Conservation (phyloP, 1,284 basidiomycete species). For the Sporisorium iseilematis-ciliati region DNA sequence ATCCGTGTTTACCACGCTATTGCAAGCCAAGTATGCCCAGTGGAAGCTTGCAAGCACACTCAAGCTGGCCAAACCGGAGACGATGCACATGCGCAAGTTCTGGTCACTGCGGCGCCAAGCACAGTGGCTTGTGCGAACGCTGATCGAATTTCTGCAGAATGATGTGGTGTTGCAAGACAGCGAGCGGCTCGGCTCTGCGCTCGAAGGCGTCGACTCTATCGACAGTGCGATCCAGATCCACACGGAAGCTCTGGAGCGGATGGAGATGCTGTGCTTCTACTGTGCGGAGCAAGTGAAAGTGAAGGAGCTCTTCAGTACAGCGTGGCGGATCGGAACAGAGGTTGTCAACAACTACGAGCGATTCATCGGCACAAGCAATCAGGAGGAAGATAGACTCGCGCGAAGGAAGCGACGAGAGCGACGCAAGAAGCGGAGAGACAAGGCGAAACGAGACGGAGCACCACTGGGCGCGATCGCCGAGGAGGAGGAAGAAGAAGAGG, state of each 20-base stretch:
- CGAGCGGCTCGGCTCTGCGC: slow-evolving; percentile 13
- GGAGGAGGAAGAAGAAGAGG: slow-evolving; percentile 44
- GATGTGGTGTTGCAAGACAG: slow-evolving; percentile 25
- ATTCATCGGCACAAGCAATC: slow-evolving; percentile 32
- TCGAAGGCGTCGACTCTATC: slow-evolving; percentile 28
- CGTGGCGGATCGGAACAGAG: slow-evolving; percentile 29
- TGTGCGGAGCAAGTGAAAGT: slow-evolving; percentile 27
- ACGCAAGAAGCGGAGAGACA: slow-evolving; percentile 35
- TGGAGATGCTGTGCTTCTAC: slow-evolving; percentile 44
- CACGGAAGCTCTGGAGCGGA: slow-evolving; percentile 20
- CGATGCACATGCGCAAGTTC: slow-evolving; percentile 42
- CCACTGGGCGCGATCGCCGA: slow-evolving; percentile 43
- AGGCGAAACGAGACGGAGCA: slow-evolving; percentile 27
- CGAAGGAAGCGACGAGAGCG: slow-evolving; percentile 33
- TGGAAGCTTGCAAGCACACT: slow-evolving; percentile 34
- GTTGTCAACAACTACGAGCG: slow-evolving; percentile 40
- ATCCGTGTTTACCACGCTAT: slow-evolving; percentile 32
- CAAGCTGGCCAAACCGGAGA: slow-evolving; percentile 37
- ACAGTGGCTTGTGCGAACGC: slow-evolving; percentile 42
- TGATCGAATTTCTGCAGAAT: slow-evolving; percentile 34
- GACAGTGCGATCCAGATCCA: slow-evolving; percentile 34
- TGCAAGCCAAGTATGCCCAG: slow-evolving; percentile 39
- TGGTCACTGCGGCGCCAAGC: slow-evolving; percentile 40
- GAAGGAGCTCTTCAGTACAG: slow-evolving; percentile 27
- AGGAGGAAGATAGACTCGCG: slow-evolving; percentile 31